Evolutionary conservation across 768 basidiomycete species (phyloP).

Genomic region (Strobilomyces dryophilus): DNA sequence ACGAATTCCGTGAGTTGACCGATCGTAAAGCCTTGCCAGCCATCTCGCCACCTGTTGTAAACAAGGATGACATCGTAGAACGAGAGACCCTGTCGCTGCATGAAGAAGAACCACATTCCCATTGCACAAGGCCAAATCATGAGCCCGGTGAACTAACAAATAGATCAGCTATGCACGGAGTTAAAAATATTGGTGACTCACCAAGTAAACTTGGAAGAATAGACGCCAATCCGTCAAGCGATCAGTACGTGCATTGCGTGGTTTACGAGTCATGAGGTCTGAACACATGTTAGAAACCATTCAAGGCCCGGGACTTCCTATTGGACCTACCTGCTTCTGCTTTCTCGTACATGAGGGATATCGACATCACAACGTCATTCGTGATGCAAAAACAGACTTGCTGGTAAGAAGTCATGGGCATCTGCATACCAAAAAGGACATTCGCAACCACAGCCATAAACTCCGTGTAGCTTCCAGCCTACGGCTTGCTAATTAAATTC

Average conservation of each 20-base stretch:
- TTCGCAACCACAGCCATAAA: conserved; percentile 54
- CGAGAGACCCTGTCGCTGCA: conserved; percentile 31
- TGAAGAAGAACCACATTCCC: conserved; percentile 39
- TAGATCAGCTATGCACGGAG: neutral
- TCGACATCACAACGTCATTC: conserved; percentile 48
- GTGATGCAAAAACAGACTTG: conserved; percentile 53
- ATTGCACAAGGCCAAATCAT: conserved; percentile 44
- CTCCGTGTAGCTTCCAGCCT: conserved; percentile 54
- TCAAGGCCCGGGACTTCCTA: neutral
- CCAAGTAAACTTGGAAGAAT: conserved; percentile 44
- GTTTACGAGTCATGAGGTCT: conserved; percentile 46
- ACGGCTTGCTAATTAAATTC: neutral
- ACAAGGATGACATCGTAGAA: conserved; percentile 36
- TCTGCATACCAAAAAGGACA: conserved; percentile 56
- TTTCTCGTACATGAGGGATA: conserved; percentile 49
- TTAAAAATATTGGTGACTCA: conserved; percentile 18
- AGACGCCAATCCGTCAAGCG: conserved; percentile 46
- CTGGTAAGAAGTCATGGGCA: conserved; percentile 50
- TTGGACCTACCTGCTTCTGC: conserved; percentile 40
- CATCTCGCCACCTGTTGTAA: conserved; percentile 37
- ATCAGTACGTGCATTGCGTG: conserved; percentile 45
- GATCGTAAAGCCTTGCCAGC: conserved; percentile 30
- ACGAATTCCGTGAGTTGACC: conserved; percentile 35
- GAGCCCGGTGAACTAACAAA: conserved; percentile 37
- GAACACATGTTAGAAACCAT: neutral